These are phyloP conservation scores for Euphorbia peplus DNA, from an alignment of 345 rosid species.

Conservation along the genomic window DNA sequence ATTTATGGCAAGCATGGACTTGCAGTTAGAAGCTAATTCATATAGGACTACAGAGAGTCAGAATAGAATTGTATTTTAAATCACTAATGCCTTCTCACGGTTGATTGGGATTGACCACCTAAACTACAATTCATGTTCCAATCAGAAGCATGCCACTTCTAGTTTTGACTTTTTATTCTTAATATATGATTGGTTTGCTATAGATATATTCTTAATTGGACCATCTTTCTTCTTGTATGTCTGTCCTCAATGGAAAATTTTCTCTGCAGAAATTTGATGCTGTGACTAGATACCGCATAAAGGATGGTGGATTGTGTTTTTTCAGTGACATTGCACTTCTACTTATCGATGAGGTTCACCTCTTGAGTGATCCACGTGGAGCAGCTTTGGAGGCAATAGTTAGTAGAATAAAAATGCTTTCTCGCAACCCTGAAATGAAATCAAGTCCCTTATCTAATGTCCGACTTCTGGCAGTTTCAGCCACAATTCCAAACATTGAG, in stretches of 20 bases:
- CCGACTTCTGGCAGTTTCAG: conserved; percentile 89
- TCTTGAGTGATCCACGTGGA: conserved; percentile 92
- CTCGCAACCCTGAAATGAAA: conserved; percentile 69
- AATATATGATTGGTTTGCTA: background rate
- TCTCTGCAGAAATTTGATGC: conserved; percentile 90
- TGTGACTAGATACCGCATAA: conserved; percentile 79
- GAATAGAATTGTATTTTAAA: background rate
- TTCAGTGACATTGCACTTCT: conserved; percentile 88
- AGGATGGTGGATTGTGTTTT: conserved; percentile 90
- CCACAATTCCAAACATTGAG: conserved; percentile 91
- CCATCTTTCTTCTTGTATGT: background rate
- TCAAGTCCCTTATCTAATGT: conserved; percentile 67
- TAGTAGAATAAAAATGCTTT: conserved; percentile 88
- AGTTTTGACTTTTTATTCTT: background rate
- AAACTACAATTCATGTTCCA: background rate
- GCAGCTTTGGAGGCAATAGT: conserved; percentile 93
- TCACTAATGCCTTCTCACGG: background rate
- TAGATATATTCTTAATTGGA: background rate
- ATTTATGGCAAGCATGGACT: background rate
- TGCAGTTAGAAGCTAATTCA: background rate
- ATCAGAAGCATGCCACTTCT: background rate
- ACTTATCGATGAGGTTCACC: conserved; percentile 95
- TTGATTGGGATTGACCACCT: conserved; percentile 1
- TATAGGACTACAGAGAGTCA: background rate
- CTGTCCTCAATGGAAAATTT: background rate